These are phyloP conservation scores for Diaporthe ampelina DNA, from an alignment of 2,329 filamentous ascomycete genomes.

Conservation along the genomic window DNA sequence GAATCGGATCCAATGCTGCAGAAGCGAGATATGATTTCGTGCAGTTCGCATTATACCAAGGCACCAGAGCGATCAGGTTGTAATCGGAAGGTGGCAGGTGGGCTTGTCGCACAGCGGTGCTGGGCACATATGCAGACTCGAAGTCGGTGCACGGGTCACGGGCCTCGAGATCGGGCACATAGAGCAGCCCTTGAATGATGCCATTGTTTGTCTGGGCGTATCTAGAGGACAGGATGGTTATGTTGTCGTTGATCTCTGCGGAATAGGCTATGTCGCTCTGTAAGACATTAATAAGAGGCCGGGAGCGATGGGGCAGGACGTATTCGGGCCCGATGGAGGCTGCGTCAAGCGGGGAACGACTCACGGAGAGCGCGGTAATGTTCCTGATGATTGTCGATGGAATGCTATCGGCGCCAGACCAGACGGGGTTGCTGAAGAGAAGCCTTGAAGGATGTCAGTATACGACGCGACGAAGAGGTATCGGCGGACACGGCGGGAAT, in stretches of 20 bases:
- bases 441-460: slow-evolving; percentile 56
- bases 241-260: slow-evolving; percentile 65
- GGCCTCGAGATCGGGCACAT: slow-evolving; percentile 78
- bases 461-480: slow-evolving; percentile 42
- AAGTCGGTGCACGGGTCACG: slow-evolving; percentile 73
- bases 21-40: slow-evolving; percentile 78
- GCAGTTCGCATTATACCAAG: slow-evolving; percentile 85
- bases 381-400: slow-evolving; percentile 69
- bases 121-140: slow-evolving; percentile 76
- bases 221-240: slow-evolving; percentile 82
- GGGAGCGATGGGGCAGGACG: neutral
- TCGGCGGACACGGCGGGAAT: neutral
- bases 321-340: neutral
- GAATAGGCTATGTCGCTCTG: slow-evolving; percentile 66
- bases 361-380: slow-evolving; percentile 68
- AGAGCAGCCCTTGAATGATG: slow-evolving; percentile 83
- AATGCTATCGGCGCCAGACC: slow-evolving; percentile 62
- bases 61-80: slow-evolving; percentile 84
- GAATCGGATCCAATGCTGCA: slow-evolving; percentile 69
- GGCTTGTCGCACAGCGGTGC: slow-evolving; percentile 79
- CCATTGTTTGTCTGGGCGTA: slow-evolving; percentile 71
- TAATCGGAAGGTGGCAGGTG: slow-evolving; percentile 79
- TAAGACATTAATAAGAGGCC: slow-evolving; percentile 31
- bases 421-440: slow-evolving; percentile 72
- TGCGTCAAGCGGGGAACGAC: slow-evolving; percentile 46